Evolutionary conservation across 805 yeast species (phyloP).

Genomic region (Metschnikowia lachancei): DNA sequence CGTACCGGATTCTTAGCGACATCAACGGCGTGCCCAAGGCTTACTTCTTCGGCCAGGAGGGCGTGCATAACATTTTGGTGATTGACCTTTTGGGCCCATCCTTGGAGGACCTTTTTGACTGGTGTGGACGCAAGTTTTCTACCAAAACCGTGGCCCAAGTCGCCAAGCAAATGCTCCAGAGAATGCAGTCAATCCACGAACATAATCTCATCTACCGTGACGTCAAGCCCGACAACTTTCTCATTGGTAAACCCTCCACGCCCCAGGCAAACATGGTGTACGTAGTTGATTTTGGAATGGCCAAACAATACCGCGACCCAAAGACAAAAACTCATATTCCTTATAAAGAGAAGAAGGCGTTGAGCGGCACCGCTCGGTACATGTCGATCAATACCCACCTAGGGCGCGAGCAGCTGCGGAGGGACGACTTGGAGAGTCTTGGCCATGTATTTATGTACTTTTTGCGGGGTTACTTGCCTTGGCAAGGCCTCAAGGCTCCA

Average conservation of each 20-base stretch:
- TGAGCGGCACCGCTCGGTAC: slow-evolving; percentile 97
- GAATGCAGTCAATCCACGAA: slow-evolving; percentile 84
- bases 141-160: slow-evolving; percentile 90
- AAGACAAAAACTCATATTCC: slow-evolving; percentile 94
- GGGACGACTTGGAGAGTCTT: slow-evolving; percentile 94
- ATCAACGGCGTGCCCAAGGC: slow-evolving; percentile 88
- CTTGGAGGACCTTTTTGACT: slow-evolving; percentile 92
- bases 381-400: slow-evolving; percentile 97
- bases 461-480: slow-evolving; percentile 89
- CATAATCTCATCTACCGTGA: slow-evolving; percentile 92
- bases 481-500: slow-evolving; percentile 99
- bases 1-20: slow-evolving; percentile 85
- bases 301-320: slow-evolving; percentile 96
- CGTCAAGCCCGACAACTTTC: slow-evolving; percentile 95
- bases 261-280: slow-evolving; percentile 82
- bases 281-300: slow-evolving; percentile 98
- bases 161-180: slow-evolving; percentile 88
- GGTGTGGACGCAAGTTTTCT: slow-evolving; percentile 92
- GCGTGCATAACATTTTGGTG: slow-evolving; percentile 90
- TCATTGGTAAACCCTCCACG: slow-evolving; percentile 85
- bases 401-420: slow-evolving; percentile 94
- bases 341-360: slow-evolving; percentile 90
- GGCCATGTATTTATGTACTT: slow-evolving; percentile 97
- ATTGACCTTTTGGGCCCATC: slow-evolving; percentile 95
- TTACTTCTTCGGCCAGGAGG: slow-evolving; percentile 98